Percentiles rank a stretch among this genome's conserved stretches.
Conservation (phyloP, 768 basidiomycete genomes). For the Leucocoprinus birnbaumii region DNA sequence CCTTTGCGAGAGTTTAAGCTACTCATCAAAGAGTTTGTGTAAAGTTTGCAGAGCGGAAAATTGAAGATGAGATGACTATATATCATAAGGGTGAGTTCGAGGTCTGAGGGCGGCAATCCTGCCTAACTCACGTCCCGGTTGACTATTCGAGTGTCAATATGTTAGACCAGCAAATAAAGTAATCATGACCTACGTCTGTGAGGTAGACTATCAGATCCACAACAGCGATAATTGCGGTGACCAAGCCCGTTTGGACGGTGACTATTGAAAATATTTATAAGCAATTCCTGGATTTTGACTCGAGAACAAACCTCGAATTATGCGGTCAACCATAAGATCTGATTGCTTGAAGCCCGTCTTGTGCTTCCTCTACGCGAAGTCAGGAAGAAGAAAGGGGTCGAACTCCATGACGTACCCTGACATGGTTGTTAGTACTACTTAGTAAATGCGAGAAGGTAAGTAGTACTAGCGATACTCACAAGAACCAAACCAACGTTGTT, state of each 20-base stretch:
- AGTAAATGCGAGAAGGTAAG: background rate
- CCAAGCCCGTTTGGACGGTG: conserved; percentile 20
- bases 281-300: background rate
- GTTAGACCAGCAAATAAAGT: background rate
- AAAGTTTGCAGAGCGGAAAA: conserved; percentile 36
- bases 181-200: conserved; percentile 17
- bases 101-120: too few species aligned
- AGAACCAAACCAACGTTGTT: conserved; percentile 14
- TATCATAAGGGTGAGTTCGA: background rate
- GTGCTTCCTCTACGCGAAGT: conserved; percentile 15
- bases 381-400: background rate
- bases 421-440: background rate
- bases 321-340: conserved; percentile 21
- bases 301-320: conserved; percentile 19
- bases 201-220: conserved; percentile 20
- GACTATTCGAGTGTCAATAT: background rate
- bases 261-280: conserved; percentile 10
- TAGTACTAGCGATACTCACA: conserved; percentile 8
- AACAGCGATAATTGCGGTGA: conserved; percentile 19
- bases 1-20: conserved; percentile 30
- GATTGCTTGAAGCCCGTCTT: conserved; percentile 20
- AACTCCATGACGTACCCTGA: background rate
- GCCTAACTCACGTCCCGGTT: conserved; percentile 15
- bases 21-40: conserved; percentile 39
- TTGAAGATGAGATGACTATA: conserved; percentile 35